Base-by-base conservation (phyloP, 768 basidiomycete genomes). In the Leucosporidium scottii region DNA sequence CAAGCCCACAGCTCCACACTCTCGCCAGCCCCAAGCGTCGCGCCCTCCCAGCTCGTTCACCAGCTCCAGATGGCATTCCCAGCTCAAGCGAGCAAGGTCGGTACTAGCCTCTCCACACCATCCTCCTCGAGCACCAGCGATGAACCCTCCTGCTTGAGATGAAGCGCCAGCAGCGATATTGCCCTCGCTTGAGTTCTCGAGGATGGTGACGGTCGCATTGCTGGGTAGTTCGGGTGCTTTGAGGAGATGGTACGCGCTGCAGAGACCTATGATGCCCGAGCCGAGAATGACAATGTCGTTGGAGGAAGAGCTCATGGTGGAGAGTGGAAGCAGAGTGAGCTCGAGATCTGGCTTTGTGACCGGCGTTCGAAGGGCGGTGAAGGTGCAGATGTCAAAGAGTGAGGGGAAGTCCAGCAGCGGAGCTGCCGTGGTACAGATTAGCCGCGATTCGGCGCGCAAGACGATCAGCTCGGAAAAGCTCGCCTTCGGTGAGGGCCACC, bases 231-330 rank as follows among this genome's bases (percentile, higher is more conserved):
- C 63, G 0, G 78, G 68, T 59, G 77, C 73, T 30, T 60, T 28
- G 34, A 79, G 76, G 53, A 78, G 75, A 74, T 80, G 80, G 77
- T 81, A 81, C 12, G 82, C 82, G 18, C 80, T 80, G 30, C 79
- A 79, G 62, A 81, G 77, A 36, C 82, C 82, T 63, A 82, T 79
- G 73, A 84, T 82, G 44, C 83, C 83, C 30, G 76, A 78, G 57
- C 83, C 83, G 69, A 83, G 74, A 68, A 83, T 78, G 68, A 81
- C 78, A 67, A 82, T 78, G 39, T 44, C 39, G 39, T 61, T 79
- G 25, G 12, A 25, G 55, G 4, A 21, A 10, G 34, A 34, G 34
- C 34, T 34, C 34, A 34, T 34, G 4, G 34, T 34, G 34, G 34
- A 10, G 34, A 34, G 34, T 5, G 34, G 34, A 10, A 34, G 34